Evolutionary conservation across 768 basidiomycete genomes (phyloP).

Genomic region (Mycena rebaudengoi): DNA sequence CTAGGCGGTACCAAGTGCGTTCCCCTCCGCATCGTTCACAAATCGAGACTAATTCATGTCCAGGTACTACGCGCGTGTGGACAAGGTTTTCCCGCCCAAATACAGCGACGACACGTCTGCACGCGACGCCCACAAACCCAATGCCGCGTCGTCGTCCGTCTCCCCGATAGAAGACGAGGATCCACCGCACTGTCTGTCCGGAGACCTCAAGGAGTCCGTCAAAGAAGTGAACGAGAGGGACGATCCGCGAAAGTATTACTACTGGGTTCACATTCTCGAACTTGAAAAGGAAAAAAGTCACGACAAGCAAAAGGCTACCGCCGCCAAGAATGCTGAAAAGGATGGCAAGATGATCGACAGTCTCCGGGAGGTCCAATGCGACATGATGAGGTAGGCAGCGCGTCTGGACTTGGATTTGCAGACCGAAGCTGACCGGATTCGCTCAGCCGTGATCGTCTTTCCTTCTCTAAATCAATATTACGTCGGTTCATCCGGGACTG

Average conservation of each 20-base stretch:
- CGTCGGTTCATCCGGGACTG: slow-evolving; percentile 97
- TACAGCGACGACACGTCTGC: slow-evolving; percentile 54
- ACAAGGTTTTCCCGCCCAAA: slow-evolving; percentile 79
- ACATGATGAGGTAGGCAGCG: slow-evolving; percentile 76
- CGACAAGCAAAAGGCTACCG: slow-evolving; percentile 57
- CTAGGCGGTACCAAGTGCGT: slow-evolving; percentile 85
- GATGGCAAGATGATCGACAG: slow-evolving; percentile 77
- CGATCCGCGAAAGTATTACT: slow-evolving; percentile 84
- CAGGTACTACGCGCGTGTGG: slow-evolving; percentile 85
- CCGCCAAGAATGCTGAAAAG: slow-evolving; percentile 59
- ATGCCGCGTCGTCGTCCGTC: slow-evolving; percentile 38
- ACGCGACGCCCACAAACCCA: slow-evolving; percentile 59
- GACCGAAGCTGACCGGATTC: slow-evolving; percentile 4
- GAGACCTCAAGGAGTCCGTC: slow-evolving; percentile 77
- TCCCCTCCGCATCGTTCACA: neutral
- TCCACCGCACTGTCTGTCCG: slow-evolving; percentile 73
- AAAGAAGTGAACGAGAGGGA: slow-evolving; percentile 79
- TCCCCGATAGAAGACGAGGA: slow-evolving; percentile 58
- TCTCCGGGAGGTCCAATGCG: slow-evolving; percentile 83
- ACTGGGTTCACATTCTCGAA: slow-evolving; percentile 88
- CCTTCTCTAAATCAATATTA: slow-evolving; percentile 97
- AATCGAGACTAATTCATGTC: slow-evolving; percentile 25
- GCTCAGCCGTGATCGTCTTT: slow-evolving; percentile 88
- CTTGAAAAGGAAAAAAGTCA: slow-evolving; percentile 74
- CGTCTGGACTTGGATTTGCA: neutral